phyloP scores from a whole-genome alignment of 2,329 filamentous ascomycete genomes.

The Curvularia lunata region DNA sequence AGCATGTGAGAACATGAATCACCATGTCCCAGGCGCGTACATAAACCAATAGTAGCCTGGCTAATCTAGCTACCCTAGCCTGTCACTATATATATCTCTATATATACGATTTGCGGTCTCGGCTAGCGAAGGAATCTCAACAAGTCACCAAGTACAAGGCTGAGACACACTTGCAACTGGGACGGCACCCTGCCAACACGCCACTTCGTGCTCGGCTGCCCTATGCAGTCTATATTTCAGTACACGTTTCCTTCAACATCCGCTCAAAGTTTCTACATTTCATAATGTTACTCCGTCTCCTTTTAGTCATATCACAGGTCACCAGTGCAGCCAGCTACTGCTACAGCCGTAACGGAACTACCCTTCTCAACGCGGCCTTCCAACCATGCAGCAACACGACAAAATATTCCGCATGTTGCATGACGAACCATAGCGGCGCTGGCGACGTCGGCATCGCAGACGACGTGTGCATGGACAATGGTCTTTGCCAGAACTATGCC shows the following conservation, averaged over 20 bases:
- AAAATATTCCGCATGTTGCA: neutral
- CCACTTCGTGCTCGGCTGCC: neutral
- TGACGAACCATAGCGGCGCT: neutral
- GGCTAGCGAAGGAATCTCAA: neutral
- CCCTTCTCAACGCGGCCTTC: neutral
- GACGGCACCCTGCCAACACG: neutral
- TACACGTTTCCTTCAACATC: neutral
- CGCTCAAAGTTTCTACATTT: neutral
- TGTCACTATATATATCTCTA: neutral
- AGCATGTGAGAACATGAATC: neutral
- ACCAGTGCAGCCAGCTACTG: neutral
- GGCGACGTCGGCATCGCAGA: neutral
- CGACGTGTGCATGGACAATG: neutral
- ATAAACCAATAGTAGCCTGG: neutral
- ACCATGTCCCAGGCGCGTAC: neutral
- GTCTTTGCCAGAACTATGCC: neutral
- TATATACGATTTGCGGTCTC: neutral
- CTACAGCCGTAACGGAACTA: neutral
- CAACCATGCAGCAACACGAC: neutral
- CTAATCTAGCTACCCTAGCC: neutral
- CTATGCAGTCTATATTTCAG: neutral
- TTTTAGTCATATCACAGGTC: neutral
- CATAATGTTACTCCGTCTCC: neutral
- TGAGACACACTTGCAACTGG: neutral
- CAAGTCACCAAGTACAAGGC: neutral